Percentiles rank a stretch among this genome's conserved stretches.
phyloP scores from a whole-genome alignment of 2,329 filamentous ascomycete genomes.

The Aspergillus thermomutatus region DNA sequence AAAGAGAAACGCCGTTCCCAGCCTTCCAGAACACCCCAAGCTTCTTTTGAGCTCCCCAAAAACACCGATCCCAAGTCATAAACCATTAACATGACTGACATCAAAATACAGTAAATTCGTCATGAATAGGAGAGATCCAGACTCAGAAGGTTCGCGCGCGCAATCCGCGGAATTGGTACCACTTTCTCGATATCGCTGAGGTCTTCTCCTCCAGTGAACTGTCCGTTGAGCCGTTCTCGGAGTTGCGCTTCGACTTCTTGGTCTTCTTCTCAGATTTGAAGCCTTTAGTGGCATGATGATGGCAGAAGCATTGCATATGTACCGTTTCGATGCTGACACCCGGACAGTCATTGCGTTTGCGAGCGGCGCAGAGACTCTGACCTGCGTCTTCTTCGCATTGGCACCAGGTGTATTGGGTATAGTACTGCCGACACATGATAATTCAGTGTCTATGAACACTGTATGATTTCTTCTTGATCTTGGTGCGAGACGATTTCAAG shows the following conservation, averaged over 20 bases:
- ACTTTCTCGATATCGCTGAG: conserved; percentile 21
- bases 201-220: conserved; percentile 23
- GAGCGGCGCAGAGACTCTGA: conserved; percentile 26
- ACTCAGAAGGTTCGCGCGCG: conserved; percentile 20
- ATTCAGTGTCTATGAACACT: background rate
- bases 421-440: conserved; percentile 37
- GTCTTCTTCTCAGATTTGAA: conserved; percentile 32
- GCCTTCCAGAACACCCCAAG: background rate
- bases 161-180: conserved; percentile 29
- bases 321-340: conserved; percentile 34
- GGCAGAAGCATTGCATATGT: conserved; percentile 40
- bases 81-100: background rate
- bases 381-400: conserved; percentile 37
- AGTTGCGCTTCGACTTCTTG: conserved; percentile 16
- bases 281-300: conserved; percentile 30
- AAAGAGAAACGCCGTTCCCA: background rate
- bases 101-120: background rate
- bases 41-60: background rate
- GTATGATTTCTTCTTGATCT: background rate
- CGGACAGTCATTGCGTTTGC: conserved; percentile 26
- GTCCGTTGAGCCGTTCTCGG: background rate
- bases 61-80: background rate
- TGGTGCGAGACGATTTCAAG: background rate
- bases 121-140: background rate
- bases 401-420: conserved; percentile 38